phyloP scores from a whole-genome alignment of 169 alveolate genomes.

The Miamiensis avidus region DNA sequence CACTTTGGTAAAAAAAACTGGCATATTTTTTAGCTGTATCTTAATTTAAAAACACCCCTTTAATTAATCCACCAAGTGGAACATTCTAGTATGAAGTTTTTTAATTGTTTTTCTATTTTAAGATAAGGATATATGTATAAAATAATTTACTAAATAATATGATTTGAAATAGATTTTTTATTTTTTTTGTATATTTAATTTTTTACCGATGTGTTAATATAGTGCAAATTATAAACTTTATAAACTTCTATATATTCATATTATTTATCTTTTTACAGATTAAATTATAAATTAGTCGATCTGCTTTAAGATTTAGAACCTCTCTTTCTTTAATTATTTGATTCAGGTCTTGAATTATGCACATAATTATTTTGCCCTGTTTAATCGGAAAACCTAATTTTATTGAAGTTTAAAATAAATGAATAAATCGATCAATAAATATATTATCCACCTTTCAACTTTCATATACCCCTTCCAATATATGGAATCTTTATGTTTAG shows the following conservation, averaged over 20 bases:
- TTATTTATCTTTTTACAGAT: background rate
- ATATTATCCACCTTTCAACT: conserved; percentile 6
- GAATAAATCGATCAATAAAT: too few species aligned
- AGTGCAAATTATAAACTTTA: conserved; percentile 35
- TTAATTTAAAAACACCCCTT: conserved; percentile 43
- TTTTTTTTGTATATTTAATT: too few species aligned
- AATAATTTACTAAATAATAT: too few species aligned
- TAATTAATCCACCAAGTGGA: conserved; percentile 30
- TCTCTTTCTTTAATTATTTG: conserved; percentile 12
- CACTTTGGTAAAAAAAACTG: conserved; percentile 27
- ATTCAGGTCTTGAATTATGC: background rate
- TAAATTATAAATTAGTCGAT: background rate
- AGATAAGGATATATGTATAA: background rate
- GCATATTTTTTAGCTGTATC: conserved; percentile 35
- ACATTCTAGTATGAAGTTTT: background rate
- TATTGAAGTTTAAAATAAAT: too few species aligned
- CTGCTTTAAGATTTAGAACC: conserved; percentile 19
- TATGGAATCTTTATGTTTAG: background rate
- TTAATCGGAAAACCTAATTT: background rate
- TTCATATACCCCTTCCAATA: conserved; percentile 48
- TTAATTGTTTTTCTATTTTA: background rate
- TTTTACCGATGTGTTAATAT: background rate
- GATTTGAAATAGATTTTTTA: too few species aligned
- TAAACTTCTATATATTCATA: conserved; percentile 44
- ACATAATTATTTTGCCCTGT: background rate